phyloP scores from a whole-genome alignment of 352 stramenopile species.

The Phytophthora capsici region DNA sequence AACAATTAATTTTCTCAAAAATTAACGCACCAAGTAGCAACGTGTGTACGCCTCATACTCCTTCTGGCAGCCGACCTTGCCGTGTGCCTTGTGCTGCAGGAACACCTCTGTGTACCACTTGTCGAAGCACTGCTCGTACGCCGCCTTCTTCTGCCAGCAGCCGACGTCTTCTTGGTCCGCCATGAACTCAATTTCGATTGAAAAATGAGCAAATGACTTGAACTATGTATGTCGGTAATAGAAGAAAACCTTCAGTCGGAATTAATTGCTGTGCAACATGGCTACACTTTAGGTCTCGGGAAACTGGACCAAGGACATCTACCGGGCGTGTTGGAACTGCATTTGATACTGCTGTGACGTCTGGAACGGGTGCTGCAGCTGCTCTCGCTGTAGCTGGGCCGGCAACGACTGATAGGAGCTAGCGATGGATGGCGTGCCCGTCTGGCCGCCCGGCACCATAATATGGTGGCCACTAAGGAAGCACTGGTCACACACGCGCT shows the following conservation, averaged over 20 bases:
- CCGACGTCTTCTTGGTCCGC: slow-evolving; percentile 47
- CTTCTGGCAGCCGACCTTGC: slow-evolving; percentile 75
- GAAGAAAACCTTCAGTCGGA: slow-evolving; percentile 35
- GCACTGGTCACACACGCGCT: slow-evolving; percentile 84
- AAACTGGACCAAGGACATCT: slow-evolving; percentile 13
- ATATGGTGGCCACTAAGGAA: slow-evolving; percentile 75
- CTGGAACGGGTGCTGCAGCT: slow-evolving; percentile 44
- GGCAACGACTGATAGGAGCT: slow-evolving; percentile 52
- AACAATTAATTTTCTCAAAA: not conserved
- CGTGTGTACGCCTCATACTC: slow-evolving; percentile 82
- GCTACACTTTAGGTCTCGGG: slow-evolving; percentile 25
- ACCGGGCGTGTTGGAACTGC: slow-evolving; percentile 41
- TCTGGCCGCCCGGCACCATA: slow-evolving; percentile 33
- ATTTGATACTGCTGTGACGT: slow-evolving; percentile 40
- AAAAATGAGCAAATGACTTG: slow-evolving; percentile 18
- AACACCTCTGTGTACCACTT: slow-evolving; percentile 89
- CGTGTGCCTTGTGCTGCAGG: slow-evolving; percentile 77
- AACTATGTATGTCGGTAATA: slow-evolving; percentile 31
- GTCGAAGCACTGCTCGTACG: slow-evolving; percentile 89
- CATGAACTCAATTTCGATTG: slow-evolving; percentile 18
- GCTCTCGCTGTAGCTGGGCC: slow-evolving; percentile 40
- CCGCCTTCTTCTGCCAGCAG: slow-evolving; percentile 77
- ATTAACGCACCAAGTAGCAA: slow-evolving; percentile 68
- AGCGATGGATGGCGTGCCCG: slow-evolving; percentile 41
- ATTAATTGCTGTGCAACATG: slow-evolving; percentile 32